Base-by-base conservation (phyloP, 176 grass and related monocot genomes). In the Musa acuminata region DNA sequence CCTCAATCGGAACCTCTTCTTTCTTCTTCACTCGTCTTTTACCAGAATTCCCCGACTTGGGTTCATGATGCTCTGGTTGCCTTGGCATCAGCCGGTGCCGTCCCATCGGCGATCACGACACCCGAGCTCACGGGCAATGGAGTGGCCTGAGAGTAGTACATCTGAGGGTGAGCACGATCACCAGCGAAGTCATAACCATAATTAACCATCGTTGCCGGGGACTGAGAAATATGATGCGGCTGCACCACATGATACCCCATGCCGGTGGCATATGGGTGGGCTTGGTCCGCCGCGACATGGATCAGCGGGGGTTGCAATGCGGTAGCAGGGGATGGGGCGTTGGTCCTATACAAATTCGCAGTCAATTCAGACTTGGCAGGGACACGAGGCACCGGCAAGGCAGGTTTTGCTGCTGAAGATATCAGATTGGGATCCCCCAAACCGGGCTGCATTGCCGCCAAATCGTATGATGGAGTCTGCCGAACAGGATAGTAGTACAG, bases 171-270 rank as follows among this genome's bases (percentile, higher is more conserved):
- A 0, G 62, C 17, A 0, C 82, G 88, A 85, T 94, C 91, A 26
- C 23, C 11, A 74, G 84, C 83, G 73, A 84, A 99, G 52, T 94
- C 91, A 48, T 99, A 99, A 8, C 86, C 88, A 60, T 76, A 99
- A 68, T 88, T 96, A 14, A 81, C 67, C 73, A 87, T 76, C 60
- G 78, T 69, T 0, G 75, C 60, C 3, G 83, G 50, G 60, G 91
- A 83, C 72, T 62, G 0, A 60, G 84, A 48, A 91, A 90, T 53
- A 54, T 67, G 74, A 51, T 82, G 84, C 8, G 73, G 78, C 57
- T 89, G 96, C 83, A 99, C 82, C 29, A 94, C 62, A 86, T 94
- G 91, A 71, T 91, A 99, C 11, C 88, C 83, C 86, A 99, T 84
- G 27, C 90, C 90, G 3, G 85, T 60, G 1, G 83, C 65, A 16